phyloP scores from a whole-genome alignment of 2,329 filamentous ascomycete species.

The Albifimbria verrucaria region DNA sequence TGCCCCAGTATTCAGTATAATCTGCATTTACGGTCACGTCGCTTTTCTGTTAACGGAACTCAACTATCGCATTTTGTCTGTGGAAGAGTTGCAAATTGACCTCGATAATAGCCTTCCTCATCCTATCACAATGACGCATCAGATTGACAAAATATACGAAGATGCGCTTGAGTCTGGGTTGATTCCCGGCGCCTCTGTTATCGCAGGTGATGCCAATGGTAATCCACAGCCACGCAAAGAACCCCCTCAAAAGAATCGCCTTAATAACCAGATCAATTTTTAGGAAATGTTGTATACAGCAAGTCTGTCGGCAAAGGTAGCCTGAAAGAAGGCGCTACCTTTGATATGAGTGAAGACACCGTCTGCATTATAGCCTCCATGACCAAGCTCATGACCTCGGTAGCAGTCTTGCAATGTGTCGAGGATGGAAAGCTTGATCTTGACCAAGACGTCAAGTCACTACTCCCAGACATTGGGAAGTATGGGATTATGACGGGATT shows the following conservation, averaged over 20 bases:
- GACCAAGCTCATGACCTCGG: neutral
- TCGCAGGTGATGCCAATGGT: neutral
- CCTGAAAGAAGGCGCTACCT: neutral
- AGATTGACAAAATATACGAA: neutral
- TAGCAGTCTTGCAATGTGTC: neutral
- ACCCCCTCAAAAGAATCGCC: too few relatives aligned
- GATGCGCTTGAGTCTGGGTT: neutral
- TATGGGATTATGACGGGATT: neutral
- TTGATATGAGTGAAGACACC: neutral
- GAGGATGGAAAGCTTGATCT: neutral
- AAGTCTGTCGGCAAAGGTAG: neutral
- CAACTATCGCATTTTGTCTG: too few relatives aligned
- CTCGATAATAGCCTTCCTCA: too few relatives aligned
- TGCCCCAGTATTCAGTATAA: too few relatives aligned
- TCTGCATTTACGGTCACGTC: too few relatives aligned
- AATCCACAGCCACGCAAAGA: neutral
- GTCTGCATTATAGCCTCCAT: neutral
- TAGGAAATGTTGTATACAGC: neutral
- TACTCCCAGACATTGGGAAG: neutral
- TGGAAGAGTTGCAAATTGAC: too few relatives aligned
- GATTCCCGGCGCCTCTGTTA: neutral
- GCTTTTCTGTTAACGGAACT: too few relatives aligned
- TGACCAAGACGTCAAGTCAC: neutral
- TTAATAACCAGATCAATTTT: too few relatives aligned
- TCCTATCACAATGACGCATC: neutral